Base-by-base conservation (phyloP, 2,329 filamentous ascomycete species). In the Trichoderma cornu-damae region DNA sequence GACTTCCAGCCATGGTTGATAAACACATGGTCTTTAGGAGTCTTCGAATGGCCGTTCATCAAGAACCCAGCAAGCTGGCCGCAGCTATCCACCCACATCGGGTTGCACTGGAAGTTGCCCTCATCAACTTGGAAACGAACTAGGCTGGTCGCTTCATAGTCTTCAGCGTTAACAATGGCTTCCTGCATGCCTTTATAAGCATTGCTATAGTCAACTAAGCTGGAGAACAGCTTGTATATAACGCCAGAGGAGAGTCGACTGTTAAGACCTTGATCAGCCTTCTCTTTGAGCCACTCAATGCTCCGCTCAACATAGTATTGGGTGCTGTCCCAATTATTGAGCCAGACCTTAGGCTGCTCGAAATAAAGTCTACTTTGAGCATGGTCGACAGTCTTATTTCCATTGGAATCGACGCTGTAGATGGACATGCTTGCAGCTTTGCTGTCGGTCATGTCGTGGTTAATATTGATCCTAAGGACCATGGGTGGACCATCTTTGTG, bases 1-100 rank as follows among this genome's bases (percentile, higher is more conserved):
- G 54, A 50, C 6, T 57, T 30, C 80, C 80, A 83, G 42, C 80
- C 80, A 64, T 82, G 80, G 18, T 78, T 81, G 61, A 83, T 80
- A 67, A 74, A 83, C 46, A 81, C 77, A 59, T 79, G 72, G 62
- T 82, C 80, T 7, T 78, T 79, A 18, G 34, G 53, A 22, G 53
- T 57, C 44, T 42, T 58, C 16, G 47, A n/a, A 18, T 48, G 30
- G 6, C 75, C 79, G 61, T 84, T 84, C 65, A 81, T 72, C 58
- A 82, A 78, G 67, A 83, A 84, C 16, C 81, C 81, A 2, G 44
- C 57, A 2, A 56, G 42, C n/a, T 62, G 61, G 6, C 55, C 46
- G 12, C 57, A 40, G 44, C 50, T 50, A 8, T 62, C 61, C 9
- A 62, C 52, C 51, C 54, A 57, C 34, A 51, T 49, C 1, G 57